A percentile compares a stretch with the other conserved stretches of the same genome.
Evolutionary conservation across 257 asterid genomes (phyloP).

Genomic region (Eucommia ulmoides): DNA sequence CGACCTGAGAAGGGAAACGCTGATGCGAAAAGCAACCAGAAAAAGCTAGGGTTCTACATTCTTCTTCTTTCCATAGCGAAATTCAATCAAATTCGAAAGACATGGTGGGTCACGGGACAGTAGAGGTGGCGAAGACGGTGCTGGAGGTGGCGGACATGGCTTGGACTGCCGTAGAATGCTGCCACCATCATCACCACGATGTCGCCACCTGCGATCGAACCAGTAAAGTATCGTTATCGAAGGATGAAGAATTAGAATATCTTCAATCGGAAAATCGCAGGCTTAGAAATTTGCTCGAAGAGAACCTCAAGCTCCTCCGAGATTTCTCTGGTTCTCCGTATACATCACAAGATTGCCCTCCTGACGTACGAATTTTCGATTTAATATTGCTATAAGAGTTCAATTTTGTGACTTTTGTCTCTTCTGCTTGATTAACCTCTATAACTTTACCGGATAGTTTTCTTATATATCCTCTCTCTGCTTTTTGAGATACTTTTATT

Average conservation of each 20-base stretch:
- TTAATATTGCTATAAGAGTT: too few relatives aligned
- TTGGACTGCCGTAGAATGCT: slow-evolving; percentile 65
- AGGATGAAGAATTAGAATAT: slow-evolving; percentile 27
- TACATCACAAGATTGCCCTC: slow-evolving; percentile 42
- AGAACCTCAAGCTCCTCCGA: slow-evolving; percentile 51
- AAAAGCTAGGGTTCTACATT: too few relatives aligned
- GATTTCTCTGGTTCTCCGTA: slow-evolving; percentile 42
- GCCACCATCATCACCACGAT: slow-evolving; percentile 40
- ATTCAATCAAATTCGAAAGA: too few relatives aligned
- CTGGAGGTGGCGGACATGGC: slow-evolving; percentile 91
- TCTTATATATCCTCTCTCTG: too few relatives aligned
- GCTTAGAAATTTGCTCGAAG: slow-evolving; percentile 59
- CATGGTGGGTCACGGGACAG: slow-evolving; percentile 21
- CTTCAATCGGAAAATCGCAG: slow-evolving; percentile 59
- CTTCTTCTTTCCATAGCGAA: too few relatives aligned
- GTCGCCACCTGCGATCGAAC: slow-evolving; percentile 1
- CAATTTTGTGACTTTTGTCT: too few relatives aligned
- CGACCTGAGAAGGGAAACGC: too few relatives aligned
- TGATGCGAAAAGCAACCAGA: too few relatives aligned
- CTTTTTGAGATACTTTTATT: too few relatives aligned
- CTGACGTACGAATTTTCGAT: slow-evolving; percentile 76
- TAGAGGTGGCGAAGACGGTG: slow-evolving; percentile 85
- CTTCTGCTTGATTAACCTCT: too few relatives aligned
- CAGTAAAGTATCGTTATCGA: not conserved
- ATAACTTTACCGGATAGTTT: too few relatives aligned